Evolutionary conservation across 78 protist genomes (phyloP), one percentile per base, ranked within the genome.

Genomic region (Monosiga brevicollis): DNA sequence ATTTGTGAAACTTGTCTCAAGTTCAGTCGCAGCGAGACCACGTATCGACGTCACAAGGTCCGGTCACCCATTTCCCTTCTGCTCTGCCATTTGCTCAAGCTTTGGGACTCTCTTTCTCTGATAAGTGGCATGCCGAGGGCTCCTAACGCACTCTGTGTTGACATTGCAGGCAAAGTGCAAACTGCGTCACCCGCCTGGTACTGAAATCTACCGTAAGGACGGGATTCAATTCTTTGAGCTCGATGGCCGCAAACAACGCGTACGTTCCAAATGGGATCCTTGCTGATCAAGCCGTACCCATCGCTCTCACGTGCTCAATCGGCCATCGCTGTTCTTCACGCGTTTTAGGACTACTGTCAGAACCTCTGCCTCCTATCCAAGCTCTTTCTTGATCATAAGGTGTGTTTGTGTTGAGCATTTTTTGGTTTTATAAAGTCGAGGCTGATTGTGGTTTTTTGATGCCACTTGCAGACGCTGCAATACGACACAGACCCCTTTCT

Each of bases 371-470:
- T 94, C 20, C 84, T 95, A 43, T 76, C 95, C 40, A 94, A 95
- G 86, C 90, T 95, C 37, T 95, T 95, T 75, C 84, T 95, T 29
- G 97, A 95, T 35, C 95, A 93, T 89, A 95, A 95, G n/a, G n/a
- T n/a, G n/a, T n/a, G 73, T n/a, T n/a, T n/a, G n/a, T n/a, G n/a
- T n/a, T n/a, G n/a, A n/a, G n/a, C n/a, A n/a, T n/a, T n/a, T n/a
- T n/a, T n/a, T n/a, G n/a, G n/a, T n/a, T n/a, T n/a, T n/a, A n/a
- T n/a, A n/a, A n/a, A n/a, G n/a, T n/a, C n/a, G n/a, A n/a, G n/a
- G n/a, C n/a, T n/a, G n/a, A n/a, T n/a, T n/a, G n/a, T n/a, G n/a
- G n/a, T n/a, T n/a, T n/a, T n/a, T n/a, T n/a, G n/a, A n/a, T n/a
- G n/a, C n/a, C n/a, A n/a, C n/a, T n/a, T n/a, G n/a, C n/a, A n/a